A percentile compares a stretch with the other conserved stretches of the same genome.
These are phyloP conservation scores for Peterozyma toletana DNA, from an alignment of 805 yeast species.

Conservation along the genomic window DNA sequence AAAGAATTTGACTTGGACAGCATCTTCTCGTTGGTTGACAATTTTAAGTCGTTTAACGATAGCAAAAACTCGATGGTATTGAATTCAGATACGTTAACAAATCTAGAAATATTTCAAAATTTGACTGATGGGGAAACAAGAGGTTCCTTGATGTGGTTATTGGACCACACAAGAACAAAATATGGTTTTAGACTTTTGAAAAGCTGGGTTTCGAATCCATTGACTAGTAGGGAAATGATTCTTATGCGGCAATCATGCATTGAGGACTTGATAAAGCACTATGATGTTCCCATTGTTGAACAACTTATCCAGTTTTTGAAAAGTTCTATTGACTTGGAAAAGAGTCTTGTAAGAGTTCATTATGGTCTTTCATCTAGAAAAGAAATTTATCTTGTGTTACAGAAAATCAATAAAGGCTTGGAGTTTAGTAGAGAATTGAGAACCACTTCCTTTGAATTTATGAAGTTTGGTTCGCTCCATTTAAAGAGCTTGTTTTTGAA, in stretches of 20 bases:
- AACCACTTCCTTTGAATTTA: constrained; percentile 16
- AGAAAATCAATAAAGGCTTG: constrained; percentile 37
- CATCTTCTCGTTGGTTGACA: constrained; percentile 44
- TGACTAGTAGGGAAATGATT: constrained; percentile 46
- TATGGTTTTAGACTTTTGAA: constrained; percentile 65
- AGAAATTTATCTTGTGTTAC: constrained; percentile 51
- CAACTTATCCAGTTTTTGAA: constrained; percentile 18
- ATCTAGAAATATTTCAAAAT: constrained; percentile 71
- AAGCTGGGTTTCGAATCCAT: constrained; percentile 73
- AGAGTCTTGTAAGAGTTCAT: constrained; percentile 48
- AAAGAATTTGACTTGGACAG: constrained; percentile 54
- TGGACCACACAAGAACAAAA: constrained; percentile 74
- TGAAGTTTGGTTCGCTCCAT: constrained; percentile 16
- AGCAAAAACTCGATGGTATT: constrained; percentile 44
- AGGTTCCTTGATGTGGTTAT: constrained; percentile 74
- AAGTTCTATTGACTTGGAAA: constrained; percentile 49
- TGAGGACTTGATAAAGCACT: constrained; percentile 33
- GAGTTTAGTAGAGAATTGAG: constrained; percentile 26
- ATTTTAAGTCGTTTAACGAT: constrained; percentile 44
- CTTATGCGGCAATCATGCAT: constrained; percentile 59
- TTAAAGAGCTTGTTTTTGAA: constrained; percentile 15
- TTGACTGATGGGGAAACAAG: constrained; percentile 43
- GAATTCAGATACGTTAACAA: constrained; percentile 58
- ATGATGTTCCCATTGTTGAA: constrained; percentile 29
- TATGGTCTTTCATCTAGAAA: constrained; percentile 52